phyloP scores from a whole-genome alignment of 2,329 filamentous ascomycete species.

The Zymoseptoria crescenta region DNA sequence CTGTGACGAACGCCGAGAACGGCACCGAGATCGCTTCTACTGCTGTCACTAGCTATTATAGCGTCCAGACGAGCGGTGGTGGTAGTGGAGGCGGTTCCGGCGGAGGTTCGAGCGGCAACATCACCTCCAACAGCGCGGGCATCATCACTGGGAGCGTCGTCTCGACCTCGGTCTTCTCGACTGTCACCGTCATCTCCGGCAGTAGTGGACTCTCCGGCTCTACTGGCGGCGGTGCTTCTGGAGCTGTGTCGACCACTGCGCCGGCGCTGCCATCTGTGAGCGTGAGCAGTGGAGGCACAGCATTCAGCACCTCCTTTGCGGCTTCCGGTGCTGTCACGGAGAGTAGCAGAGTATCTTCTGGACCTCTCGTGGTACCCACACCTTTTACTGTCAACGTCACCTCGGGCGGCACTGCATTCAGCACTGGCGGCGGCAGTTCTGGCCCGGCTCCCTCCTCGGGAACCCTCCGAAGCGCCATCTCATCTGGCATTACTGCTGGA shows the following conservation, averaged over 20 bases:
- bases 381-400: constrained; percentile 1
- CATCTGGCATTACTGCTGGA: constrained; percentile 1
- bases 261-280: constrained; percentile 6
- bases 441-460: constrained; percentile 6
- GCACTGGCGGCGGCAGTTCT: background rate
- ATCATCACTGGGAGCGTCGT: constrained; percentile 16
- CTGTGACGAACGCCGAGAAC: constrained; percentile 16
- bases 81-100: constrained; percentile 9
- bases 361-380: constrained; percentile 4
- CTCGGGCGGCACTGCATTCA: background rate
- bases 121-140: constrained; percentile 11
- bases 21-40: constrained; percentile 19
- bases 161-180: constrained; percentile 14
- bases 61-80: constrained; percentile 18
- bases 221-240: constrained; percentile 10
- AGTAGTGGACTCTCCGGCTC: constrained; percentile 8
- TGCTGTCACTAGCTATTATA: constrained; percentile 20
- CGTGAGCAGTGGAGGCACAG: constrained; percentile 1
- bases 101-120: constrained; percentile 5
- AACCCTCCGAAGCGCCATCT: constrained; percentile 5
- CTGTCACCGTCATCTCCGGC: constrained; percentile 13
- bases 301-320: constrained; percentile 9
- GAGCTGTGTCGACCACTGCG: constrained; percentile 8
- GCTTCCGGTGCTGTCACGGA: constrained; percentile 14
- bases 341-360: constrained; percentile 7